A percentile compares a stretch with the other conserved stretches of the same genome.
Conservation (phyloP, 2,329 filamentous ascomycete species). For the Pyrenophora graminea region DNA sequence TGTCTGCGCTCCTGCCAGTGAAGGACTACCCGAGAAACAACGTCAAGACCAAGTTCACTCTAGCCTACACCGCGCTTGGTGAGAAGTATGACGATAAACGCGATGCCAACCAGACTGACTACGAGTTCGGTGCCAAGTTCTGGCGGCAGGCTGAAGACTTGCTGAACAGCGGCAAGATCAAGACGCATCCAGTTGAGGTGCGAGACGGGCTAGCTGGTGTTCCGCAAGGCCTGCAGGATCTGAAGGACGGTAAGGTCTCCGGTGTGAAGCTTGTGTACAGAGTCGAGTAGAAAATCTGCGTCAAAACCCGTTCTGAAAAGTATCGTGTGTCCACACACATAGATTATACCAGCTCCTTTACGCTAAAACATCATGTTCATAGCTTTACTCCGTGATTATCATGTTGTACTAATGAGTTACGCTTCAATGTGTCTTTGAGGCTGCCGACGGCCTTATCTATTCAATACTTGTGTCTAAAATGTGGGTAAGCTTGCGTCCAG, state of each 20-base stretch:
- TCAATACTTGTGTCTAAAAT: too few species aligned
- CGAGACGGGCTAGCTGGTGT: constrained; percentile 38
- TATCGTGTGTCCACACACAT: too few species aligned
- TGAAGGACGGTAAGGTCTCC: constrained; percentile 41
- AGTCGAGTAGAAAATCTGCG: constrained; percentile 4
- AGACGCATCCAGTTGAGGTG: constrained; percentile 37
- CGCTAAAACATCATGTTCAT: too few species aligned
- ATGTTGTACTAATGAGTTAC: too few species aligned
- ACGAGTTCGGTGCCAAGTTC: constrained; percentile 36
- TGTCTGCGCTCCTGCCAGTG: constrained; percentile 24
- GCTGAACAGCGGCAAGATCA: constrained; percentile 38
- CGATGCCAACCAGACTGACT: constrained; percentile 29
- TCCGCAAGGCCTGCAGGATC: constrained; percentile 37
- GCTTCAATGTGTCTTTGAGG: too few species aligned
- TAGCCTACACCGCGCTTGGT: constrained; percentile 52
- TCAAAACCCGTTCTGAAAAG: too few species aligned
- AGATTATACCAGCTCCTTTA: too few species aligned
- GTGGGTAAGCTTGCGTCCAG: too few species aligned
- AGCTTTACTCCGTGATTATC: too few species aligned
- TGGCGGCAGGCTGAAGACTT: constrained; percentile 29
- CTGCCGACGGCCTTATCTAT: too few species aligned
- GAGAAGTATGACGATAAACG: constrained; percentile 43
- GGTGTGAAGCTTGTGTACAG: constrained; percentile 44
- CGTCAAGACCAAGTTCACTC: constrained; percentile 49
- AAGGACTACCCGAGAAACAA: constrained; percentile 48